Percentiles rank a stretch among this genome's conserved stretches.
Evolutionary conservation across 2,329 filamentous ascomycete genomes (phyloP).

Genomic region (Myriangium duriaei): DNA sequence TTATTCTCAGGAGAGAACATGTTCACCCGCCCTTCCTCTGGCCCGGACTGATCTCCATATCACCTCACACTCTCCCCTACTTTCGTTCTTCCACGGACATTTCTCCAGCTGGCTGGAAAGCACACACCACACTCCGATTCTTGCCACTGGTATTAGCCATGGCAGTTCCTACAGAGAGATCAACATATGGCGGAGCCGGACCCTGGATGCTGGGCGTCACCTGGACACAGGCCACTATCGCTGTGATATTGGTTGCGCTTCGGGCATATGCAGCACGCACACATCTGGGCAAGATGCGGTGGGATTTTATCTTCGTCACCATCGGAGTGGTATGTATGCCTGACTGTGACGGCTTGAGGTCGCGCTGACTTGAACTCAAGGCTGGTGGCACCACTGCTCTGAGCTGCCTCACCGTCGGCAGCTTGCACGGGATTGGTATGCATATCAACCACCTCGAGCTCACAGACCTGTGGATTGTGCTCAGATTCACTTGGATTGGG

Average conservation of each 20-base stretch:
- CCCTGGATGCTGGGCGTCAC: conserved; percentile 5
- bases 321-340: conserved; percentile 3
- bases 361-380: no score
- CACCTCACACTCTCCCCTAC: no score
- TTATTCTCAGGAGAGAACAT: no score
- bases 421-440: conserved; percentile 1
- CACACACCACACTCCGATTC: no score
- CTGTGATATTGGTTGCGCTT: conserved; percentile 3
- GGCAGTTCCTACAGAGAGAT: no score
- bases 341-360: no score
- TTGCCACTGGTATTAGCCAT: no score
- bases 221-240: conserved; percentile 1
- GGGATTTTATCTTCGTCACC: conserved; percentile 9
- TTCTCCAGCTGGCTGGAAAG: no score
- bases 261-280: conserved; percentile 6
- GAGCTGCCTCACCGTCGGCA: not conserved
- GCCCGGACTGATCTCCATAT: no score
- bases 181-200: conserved; percentile 4
- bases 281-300: conserved; percentile 1
- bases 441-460: conserved; percentile 1
- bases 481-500: conserved; percentile 1
- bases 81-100: no score
- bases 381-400: no score
- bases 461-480: conserved; percentile 4
- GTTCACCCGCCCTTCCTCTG: no score